These are phyloP conservation scores for Aspergillus tanneri DNA, from an alignment of 2,329 filamentous ascomycete genomes.

Conservation along the genomic window DNA sequence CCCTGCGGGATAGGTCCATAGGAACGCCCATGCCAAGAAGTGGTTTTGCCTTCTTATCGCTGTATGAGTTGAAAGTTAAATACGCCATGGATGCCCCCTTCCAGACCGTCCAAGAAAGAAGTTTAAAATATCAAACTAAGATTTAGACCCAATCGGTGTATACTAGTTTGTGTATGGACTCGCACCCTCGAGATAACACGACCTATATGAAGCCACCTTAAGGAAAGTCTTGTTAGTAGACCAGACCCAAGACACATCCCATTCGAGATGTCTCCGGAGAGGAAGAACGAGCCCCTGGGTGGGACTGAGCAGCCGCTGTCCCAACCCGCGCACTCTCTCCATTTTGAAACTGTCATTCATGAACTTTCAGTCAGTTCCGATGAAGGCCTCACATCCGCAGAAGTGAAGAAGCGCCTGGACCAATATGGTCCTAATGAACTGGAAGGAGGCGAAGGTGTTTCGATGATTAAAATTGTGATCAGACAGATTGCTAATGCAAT, in stretches of 20 bases:
- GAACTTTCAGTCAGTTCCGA: conserved; percentile 58
- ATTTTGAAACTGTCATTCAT: conserved; percentile 52
- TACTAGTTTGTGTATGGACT: conserved; percentile 31
- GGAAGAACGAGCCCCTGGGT: conserved; percentile 9
- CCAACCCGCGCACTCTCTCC: conserved; percentile 62
- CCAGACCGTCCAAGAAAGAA: neutral
- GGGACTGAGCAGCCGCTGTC: conserved; percentile 54
- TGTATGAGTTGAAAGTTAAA: conserved; percentile 13
- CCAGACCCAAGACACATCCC: neutral
- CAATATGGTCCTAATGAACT: conserved; percentile 64
- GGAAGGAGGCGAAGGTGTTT: conserved; percentile 63
- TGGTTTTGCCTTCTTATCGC: conserved; percentile 12
- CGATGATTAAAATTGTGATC: conserved; percentile 67
- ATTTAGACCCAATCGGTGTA: conserved; percentile 15
- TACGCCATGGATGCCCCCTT: conserved; percentile 3
- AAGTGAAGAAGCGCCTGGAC: conserved; percentile 56
- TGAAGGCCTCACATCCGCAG: conserved; percentile 56
- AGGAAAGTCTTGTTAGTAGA: conserved; percentile 16
- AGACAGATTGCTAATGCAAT: conserved; percentile 68
- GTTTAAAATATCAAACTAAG: conserved; percentile 4
- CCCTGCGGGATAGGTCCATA: neutral
- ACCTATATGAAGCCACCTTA: conserved; percentile 37
- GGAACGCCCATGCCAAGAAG: neutral
- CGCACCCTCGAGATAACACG: conserved; percentile 30
- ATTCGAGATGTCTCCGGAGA: neutral